Conservation (phyloP, 2,329 filamentous ascomycete species). For the Thielaviopsis euricoi region DNA sequence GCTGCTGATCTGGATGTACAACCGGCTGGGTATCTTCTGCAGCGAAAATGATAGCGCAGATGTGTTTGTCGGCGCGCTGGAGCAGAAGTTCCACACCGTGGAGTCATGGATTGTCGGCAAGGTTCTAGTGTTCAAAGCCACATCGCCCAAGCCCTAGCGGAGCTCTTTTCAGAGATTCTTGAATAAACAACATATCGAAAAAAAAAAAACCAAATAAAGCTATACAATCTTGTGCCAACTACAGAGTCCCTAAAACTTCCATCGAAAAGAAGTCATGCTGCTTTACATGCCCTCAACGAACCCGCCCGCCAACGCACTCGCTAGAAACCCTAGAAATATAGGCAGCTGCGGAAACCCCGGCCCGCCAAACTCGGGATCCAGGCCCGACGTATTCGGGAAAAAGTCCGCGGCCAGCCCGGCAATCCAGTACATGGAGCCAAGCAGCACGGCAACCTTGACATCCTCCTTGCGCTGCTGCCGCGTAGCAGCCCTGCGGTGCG, state of each 20-base stretch:
- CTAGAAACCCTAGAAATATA: conserved; percentile 18
- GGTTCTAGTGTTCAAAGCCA: conserved; percentile 20
- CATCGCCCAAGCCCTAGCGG: conserved; percentile 1
- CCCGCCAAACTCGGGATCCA: conserved; percentile 27
- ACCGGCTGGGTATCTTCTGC: conserved; percentile 21
- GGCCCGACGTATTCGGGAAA: conserved; percentile 23
- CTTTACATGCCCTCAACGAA: background rate
- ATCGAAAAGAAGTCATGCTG: too few species aligned
- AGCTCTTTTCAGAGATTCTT: too few species aligned
- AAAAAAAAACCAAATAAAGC: too few species aligned
- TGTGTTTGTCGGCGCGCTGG: conserved; percentile 20
- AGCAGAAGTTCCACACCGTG: conserved; percentile 22
- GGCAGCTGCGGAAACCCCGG: conserved; percentile 25
- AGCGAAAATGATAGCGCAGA: conserved; percentile 23
- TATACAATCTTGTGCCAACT: too few species aligned
- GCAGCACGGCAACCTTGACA: conserved; percentile 19
- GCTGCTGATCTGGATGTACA: conserved; percentile 19
- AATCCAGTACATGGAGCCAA: conserved; percentile 26
- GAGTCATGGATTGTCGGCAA: conserved; percentile 23
- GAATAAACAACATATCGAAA: too few species aligned
- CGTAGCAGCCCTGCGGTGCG: conserved; percentile 19
- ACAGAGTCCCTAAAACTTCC: too few species aligned
- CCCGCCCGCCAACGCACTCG: conserved; percentile 12
- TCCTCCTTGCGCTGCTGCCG: conserved; percentile 16
- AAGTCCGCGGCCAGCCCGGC: conserved; percentile 22